Conservation (phyloP, 169 alveolate genomes). For the Blepharisma undulans region DNA sequence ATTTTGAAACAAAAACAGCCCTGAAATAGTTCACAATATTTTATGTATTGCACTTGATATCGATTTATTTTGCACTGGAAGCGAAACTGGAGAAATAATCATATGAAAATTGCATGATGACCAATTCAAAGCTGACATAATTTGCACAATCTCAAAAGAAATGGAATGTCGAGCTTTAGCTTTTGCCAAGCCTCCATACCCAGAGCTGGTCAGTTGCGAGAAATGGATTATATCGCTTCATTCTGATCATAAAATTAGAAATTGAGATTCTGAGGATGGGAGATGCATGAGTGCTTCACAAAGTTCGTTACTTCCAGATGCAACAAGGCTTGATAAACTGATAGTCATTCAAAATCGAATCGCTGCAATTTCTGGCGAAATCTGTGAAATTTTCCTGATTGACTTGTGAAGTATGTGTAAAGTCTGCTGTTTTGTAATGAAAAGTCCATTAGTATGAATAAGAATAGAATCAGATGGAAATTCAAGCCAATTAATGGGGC, state of each 20-base stretch:
- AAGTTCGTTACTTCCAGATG: not conserved
- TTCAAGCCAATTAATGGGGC: not conserved
- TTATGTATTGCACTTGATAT: not conserved
- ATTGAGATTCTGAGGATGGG: constrained; percentile 21
- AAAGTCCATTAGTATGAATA: not conserved
- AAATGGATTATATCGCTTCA: not conserved
- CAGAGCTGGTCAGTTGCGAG: not conserved
- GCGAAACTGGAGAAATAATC: constrained; percentile 17
- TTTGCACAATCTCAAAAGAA: not conserved
- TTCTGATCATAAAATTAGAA: not conserved
- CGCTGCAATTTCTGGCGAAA: not conserved
- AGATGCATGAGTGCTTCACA: not conserved
- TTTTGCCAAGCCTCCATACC: not conserved
- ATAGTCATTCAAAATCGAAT: not conserved
- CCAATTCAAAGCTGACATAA: not conserved
- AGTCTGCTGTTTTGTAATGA: not conserved
- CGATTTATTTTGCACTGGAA: not conserved
- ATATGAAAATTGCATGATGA: not conserved
- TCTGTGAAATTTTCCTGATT: not conserved
- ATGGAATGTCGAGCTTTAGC: not conserved
- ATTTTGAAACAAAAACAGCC: constrained; percentile 18
- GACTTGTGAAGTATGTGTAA: constrained; percentile 7
- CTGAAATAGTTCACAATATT: not conserved
- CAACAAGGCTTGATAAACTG: not conserved
- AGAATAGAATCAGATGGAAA: not conserved